Evolutionary conservation across 2,329 filamentous ascomycete genomes (phyloP), one percentile per base, ranked within the genome.

Genomic region (Paraphaeosphaeria minitans): DNA sequence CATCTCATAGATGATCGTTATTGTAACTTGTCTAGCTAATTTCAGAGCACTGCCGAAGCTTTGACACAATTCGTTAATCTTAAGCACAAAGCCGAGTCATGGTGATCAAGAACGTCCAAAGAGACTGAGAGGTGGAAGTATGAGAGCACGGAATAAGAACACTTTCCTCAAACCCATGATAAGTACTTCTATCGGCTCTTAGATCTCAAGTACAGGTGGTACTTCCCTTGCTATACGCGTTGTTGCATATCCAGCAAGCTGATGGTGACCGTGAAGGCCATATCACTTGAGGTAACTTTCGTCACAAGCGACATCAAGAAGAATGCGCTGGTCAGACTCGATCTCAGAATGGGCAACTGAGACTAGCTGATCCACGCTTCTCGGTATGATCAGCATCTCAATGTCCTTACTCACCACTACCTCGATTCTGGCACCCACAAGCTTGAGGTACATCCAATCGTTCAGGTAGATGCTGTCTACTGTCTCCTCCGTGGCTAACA

Each of bases 11-110:
- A 53, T 19, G 3, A 37, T 22, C 6, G 2, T 51, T 35, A 29
- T 53, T 84, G 80, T 53, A 21, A 43, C 19, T 22, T 43, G 41
- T 43, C 19, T 43, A 43, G 19, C 41, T 22, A 12, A 43, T 21
- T 12, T 10, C 19, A 43, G 21, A 43, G 41, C 41, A 43, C 19
- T 3, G 41, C 19, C 8, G 8, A 22, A 19, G 41, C 19, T 43
- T 22, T 43, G 41, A 43, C 22, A 2, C 22, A 43, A 22, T 2
- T 19, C 22, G 19, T 39, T 14, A 2, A 39, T 19, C 37, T 39
- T 16, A n/a, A n/a, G 1, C 19, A 16, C 37, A 39, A 39, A 7
- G 16, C 19, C 6, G 16, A 39, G 14, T 39, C 37, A 2, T 39
- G 7, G 14, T n/a, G 9, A 4, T 39, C 6, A n/a, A 16, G 37